These are phyloP conservation scores for Bryoglossum gracile DNA, from an alignment of 495 filamentous ascomycete genomes.

Conservation along the genomic window DNA sequence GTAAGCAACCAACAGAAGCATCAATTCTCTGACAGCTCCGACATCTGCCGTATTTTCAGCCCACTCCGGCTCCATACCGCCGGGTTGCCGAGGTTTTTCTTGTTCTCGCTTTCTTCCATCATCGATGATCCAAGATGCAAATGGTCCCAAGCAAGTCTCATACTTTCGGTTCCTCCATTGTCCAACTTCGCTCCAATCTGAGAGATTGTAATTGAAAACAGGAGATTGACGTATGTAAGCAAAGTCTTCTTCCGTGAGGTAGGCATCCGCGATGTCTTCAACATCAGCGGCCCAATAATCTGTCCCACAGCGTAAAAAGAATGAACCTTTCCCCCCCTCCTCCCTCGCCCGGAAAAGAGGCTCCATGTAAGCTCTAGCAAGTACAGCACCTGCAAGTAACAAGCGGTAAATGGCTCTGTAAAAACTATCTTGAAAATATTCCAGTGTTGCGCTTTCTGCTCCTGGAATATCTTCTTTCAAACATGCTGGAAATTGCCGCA, in stretches of 20 bases:
- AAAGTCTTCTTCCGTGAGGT: slow-evolving; percentile 7
- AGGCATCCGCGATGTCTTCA: background rate
- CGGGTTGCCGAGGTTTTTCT: background rate
- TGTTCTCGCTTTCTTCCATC: slow-evolving; percentile 11
- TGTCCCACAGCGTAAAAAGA: background rate
- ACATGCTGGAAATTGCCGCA: slow-evolving; percentile 2
- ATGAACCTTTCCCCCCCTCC: slow-evolving; percentile 1
- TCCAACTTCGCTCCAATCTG: slow-evolving; percentile 11
- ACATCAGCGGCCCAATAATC: background rate
- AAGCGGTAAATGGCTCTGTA: slow-evolving; percentile 14
- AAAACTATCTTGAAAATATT: slow-evolving; percentile 9
- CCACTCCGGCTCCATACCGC: slow-evolving; percentile 2
- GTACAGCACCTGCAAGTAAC: slow-evolving; percentile 11
- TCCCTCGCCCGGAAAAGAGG: slow-evolving; percentile 15
- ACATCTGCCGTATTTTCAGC: slow-evolving; percentile 3
- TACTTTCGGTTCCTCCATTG: slow-evolving; percentile 10
- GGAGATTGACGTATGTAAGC: slow-evolving; percentile 11
- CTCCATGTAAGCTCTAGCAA: slow-evolving; percentile 12
- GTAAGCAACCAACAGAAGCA: slow-evolving; percentile 11
- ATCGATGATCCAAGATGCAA: slow-evolving; percentile 13
- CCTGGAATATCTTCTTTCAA: slow-evolving; percentile 4
- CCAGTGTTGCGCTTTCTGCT: slow-evolving; percentile 4
- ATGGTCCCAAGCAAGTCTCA: slow-evolving; percentile 9
- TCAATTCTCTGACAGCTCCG: slow-evolving; percentile 8
- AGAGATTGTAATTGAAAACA: slow-evolving; percentile 12